Evolutionary conservation across 1,284 basidiomycete species (phyloP), one percentile per base, ranked within the genome.

Genomic region (Inonotus hispidus): DNA sequence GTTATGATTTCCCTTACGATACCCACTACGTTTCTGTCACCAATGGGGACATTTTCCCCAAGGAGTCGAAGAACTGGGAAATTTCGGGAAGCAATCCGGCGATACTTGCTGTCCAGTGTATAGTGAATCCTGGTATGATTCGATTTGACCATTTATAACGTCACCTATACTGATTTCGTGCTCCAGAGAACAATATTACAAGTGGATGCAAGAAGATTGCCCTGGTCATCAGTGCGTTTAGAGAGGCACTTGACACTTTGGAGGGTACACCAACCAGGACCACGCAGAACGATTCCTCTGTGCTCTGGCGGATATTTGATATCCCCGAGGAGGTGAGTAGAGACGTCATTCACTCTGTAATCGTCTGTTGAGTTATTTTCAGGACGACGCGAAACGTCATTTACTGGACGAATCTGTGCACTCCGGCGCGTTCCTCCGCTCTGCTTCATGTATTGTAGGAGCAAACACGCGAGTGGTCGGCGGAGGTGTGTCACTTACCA

Each of bases 101-200:
- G 7, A 66, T 66, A 32, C 66, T 82, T 41, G 74, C 71, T 4
- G 76, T 82, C 23, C 73, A 79, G 59, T 81, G 79, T 64, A 72
- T 78, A 32, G 60, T 79, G 23, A 71, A 77, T 61, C 71, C 75
- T 29, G 78, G 73, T 73, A 58, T 29, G 70, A 11, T 56, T 29
- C 0, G 29, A 21, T 49, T 14, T 43, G 39, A 25, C 41, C 10
- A n/a, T 25, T 16, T 14, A 10, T 19, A 14, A 47, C 16, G 27
- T 55, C n/a, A 16, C 32, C 32, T 47, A 25, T 43, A 14, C 41
- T 43, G 41, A 23, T 38, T 35, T 39, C 43, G 35, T 6, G 35
- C 35, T 3, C 39, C 61, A 73, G 73, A 74, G 5, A 74, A 75
- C 45, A 76, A 80, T 61, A 72, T 80, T 13, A 74, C 74, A 13